A percentile compares a stretch with the other conserved stretches of the same genome.
phyloP scores from a whole-genome alignment of 495 filamentous ascomycete genomes.

The Rhypophila decipiens region DNA sequence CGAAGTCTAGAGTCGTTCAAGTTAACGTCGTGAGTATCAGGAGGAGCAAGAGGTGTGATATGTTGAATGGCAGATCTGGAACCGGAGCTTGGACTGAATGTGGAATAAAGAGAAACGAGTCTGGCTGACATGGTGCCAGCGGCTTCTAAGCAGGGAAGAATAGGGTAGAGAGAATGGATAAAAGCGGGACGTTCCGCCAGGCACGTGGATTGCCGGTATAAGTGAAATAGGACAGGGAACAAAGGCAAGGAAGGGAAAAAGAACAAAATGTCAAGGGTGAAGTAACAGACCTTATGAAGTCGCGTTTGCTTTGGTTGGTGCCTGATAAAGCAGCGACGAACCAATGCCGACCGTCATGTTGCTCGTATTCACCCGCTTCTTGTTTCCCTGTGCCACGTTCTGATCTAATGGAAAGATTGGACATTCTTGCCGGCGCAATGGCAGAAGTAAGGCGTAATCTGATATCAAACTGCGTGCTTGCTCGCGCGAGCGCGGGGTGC shows the following conservation, averaged over 20 bases:
- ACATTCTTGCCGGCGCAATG: no score
- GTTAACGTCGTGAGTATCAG: slow-evolving; percentile 4
- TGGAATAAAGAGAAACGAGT: not conserved
- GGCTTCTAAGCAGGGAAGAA: not conserved
- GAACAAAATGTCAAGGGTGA: not conserved
- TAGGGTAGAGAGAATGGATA: not conserved
- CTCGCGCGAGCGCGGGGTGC: slow-evolving; percentile 1
- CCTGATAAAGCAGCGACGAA: not conserved
- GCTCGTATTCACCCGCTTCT: not conserved
- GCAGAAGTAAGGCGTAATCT: slow-evolving; percentile 14
- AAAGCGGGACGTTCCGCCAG: no score
- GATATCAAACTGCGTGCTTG: slow-evolving; percentile 1
- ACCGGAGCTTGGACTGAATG: not conserved
- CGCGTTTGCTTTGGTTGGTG: not conserved
- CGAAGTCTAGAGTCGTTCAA: slow-evolving; percentile 10
- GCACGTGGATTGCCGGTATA: no score
- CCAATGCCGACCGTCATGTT: not conserved
- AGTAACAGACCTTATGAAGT: not conserved
- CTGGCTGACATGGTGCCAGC: not conserved
- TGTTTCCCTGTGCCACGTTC: not conserved
- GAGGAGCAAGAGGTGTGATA: slow-evolving; percentile 13
- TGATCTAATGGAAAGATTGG: no score
- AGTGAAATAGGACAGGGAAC: not conserved
- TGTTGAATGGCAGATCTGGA: slow-evolving; percentile 2
- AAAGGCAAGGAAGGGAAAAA: not conserved